Base-by-base conservation (phyloP, 257 asterid species). In the Petunia axillaris region DNA sequence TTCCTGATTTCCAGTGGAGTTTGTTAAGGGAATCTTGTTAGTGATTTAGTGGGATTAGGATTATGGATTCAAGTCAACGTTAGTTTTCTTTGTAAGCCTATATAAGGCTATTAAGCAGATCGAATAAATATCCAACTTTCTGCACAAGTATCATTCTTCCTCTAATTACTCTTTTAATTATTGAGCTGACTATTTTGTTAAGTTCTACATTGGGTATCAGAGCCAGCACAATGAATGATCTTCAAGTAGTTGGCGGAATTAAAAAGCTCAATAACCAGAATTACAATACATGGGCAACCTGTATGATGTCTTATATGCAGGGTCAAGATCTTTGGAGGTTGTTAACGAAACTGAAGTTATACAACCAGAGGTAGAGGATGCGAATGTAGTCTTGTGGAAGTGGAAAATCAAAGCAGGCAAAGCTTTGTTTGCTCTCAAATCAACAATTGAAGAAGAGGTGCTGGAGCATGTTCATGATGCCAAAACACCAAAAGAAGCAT, bases 391-490 rank as follows among this genome's bases (percentile, higher is more conserved):
- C 3, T 66, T 80, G 11, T 60, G 80, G 36, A 81, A 70, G 10
- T 79, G 63, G 79, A 79, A 41, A 16, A 64, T 54, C 1, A 80
- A 75, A 58, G 77, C 25, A 3, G 53, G 46, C 2, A 83, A 79
- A 2, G 25, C 83, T 0, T 25, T 79, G 71, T 79, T 38, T 15
- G 73, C 57, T 2, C 38, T 80, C 8, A 79, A 25, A 52, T 64
- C 63, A 15, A 82, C 78, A 6, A 4, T 43, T 2, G 73, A 76
- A 55, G 63, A 82, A 35, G 82, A 82, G 25, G 38, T 77, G 71
- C 15, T 82, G 36, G 63, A 82, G 53, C 54, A 82, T 13, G 43
- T 81, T 0, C 5, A 14, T 8, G 81, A 81, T 54, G 78, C 36
- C 0, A 35, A 48, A 15, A 84, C 80, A 0, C 63, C 77, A 1